A percentile compares a stretch with the other conserved stretches of the same genome.
Conservation (phyloP, 352 stramenopile genomes). For the Phytophthora constricta region DNA sequence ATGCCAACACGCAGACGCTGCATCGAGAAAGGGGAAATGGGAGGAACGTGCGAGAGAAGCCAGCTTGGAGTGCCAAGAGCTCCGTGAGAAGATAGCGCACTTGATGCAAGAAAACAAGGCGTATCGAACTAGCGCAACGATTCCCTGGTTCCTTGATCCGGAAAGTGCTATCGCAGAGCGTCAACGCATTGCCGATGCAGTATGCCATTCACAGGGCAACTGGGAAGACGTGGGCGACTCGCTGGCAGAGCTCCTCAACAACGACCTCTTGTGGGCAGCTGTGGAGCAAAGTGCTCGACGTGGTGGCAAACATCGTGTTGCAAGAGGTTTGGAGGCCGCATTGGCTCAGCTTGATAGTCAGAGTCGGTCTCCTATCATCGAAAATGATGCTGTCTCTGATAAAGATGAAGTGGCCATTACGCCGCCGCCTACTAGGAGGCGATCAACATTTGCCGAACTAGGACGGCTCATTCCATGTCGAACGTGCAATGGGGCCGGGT, state of each 20-base stretch:
- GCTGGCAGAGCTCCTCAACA: conserved; percentile 67
- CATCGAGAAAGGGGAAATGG: conserved; percentile 75
- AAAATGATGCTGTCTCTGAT: conserved; percentile 12
- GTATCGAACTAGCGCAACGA: conserved; percentile 31
- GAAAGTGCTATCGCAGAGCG: conserved; percentile 52
- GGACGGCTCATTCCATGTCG: conserved; percentile 56
- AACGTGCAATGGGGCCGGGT: conserved; percentile 60
- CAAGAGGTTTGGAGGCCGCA: conserved; percentile 55
- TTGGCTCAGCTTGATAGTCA: conserved; percentile 43
- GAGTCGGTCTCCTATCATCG: conserved; percentile 5
- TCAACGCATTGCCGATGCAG: conserved; percentile 62
- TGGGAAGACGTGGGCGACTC: conserved; percentile 65
- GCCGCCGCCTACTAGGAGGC: conserved; percentile 17
- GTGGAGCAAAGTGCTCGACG: conserved; percentile 55
- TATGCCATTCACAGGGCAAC: conserved; percentile 56
- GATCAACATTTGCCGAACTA: conserved; percentile 21
- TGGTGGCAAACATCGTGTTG: conserved; percentile 44
- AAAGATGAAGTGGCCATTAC: conserved; percentile 1
- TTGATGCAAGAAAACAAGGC: conserved; percentile 53
- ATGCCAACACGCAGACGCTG: conserved; percentile 25
- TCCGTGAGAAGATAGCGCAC: conserved; percentile 53
- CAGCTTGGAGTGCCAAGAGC: conserved; percentile 47
- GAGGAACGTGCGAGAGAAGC: conserved; percentile 62
- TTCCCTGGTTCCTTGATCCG: conserved; percentile 52
- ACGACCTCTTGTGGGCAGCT: conserved; percentile 64